Percentiles rank a stretch among this genome's conserved stretches.
Evolutionary conservation across 176 grass and related monocot genomes (phyloP).

Genomic region (Pontederia crassipes): DNA sequence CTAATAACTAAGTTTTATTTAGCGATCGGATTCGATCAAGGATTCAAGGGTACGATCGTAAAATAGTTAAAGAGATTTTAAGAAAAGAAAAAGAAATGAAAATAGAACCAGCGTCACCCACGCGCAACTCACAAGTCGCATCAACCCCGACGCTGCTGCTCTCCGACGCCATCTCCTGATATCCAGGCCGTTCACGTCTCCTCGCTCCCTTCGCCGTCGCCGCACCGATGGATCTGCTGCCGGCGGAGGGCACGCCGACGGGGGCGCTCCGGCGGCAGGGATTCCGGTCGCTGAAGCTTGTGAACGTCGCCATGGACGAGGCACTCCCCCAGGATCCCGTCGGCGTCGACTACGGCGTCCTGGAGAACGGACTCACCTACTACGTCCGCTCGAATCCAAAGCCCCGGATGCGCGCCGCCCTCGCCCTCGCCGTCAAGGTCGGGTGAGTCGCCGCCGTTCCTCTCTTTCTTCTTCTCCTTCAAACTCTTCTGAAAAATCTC

Average conservation of each 20-base stretch:
- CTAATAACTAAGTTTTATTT: too few species aligned
- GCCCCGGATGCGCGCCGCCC: slow-evolving; percentile 86
- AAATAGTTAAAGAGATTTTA: too few species aligned
- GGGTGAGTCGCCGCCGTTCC: slow-evolving; percentile 44
- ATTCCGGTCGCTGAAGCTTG: slow-evolving; percentile 87
- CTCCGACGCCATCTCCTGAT: too few species aligned
- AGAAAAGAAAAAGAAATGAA: too few species aligned
- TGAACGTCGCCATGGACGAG: slow-evolving; percentile 71
- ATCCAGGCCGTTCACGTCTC: too few species aligned
- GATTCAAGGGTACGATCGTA: too few species aligned
- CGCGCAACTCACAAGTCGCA: too few species aligned
- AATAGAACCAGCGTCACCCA: too few species aligned
- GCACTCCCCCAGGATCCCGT: slow-evolving; percentile 52
- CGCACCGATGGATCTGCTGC: slow-evolving; percentile 72
- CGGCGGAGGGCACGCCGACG: slow-evolving; percentile 31
- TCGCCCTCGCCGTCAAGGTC: slow-evolving; percentile 97
- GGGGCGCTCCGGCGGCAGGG: slow-evolving; percentile 45
- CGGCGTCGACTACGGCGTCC: slow-evolving; percentile 61
- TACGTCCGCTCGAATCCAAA: slow-evolving; percentile 89
- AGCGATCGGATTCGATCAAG: too few species aligned
- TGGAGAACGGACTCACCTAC: slow-evolving; percentile 87
- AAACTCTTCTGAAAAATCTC: too few species aligned
- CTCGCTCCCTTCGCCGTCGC: too few species aligned
- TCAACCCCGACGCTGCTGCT: too few species aligned
- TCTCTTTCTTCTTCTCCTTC: not conserved